A percentile compares a stretch with the other conserved stretches of the same genome.
phyloP scores from a whole-genome alignment of 2,329 filamentous ascomycete species.

The Talaromyces islandicus region DNA sequence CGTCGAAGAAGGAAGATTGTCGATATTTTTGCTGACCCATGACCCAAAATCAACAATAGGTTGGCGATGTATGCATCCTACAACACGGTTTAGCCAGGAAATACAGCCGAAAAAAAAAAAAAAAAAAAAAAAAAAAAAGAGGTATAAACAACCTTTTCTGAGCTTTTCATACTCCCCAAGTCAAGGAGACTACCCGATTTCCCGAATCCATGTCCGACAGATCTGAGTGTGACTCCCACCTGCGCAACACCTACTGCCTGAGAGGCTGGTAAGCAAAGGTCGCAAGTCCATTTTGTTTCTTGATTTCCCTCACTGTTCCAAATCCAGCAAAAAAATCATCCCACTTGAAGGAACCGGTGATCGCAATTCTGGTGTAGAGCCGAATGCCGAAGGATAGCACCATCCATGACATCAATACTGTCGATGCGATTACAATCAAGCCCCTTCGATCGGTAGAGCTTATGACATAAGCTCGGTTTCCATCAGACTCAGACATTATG shows the following conservation, averaged over 20 bases:
- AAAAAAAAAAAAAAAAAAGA: neutral
- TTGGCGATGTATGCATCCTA: conserved; percentile 13
- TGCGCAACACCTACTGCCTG: conserved; percentile 18
- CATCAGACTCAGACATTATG: conserved; percentile 8
- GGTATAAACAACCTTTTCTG: neutral
- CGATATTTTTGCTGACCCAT: conserved; percentile 22
- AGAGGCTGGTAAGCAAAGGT: neutral
- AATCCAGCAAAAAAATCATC: conserved; percentile 17
- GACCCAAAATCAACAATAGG: conserved; percentile 21
- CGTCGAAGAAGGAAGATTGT: conserved; percentile 22
- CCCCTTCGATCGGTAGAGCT: conserved; percentile 14
- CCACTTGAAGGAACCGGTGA: conserved; percentile 18
- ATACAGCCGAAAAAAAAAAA: neutral
- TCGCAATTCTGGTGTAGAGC: conserved; percentile 18
- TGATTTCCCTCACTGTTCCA: conserved; percentile 12
- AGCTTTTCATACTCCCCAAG: conserved; percentile 1
- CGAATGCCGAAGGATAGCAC: conserved; percentile 14
- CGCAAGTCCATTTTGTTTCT: neutral
- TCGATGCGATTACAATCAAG: conserved; percentile 13
- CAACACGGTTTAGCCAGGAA: neutral
- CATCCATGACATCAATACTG: conserved; percentile 20
- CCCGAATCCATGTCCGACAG: conserved; percentile 19
- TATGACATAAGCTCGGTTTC: conserved; percentile 14
- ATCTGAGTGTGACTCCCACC: conserved; percentile 17
- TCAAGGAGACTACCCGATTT: conserved; percentile 13